These are phyloP conservation scores for Macaranga tanarius DNA, from an alignment of 441 rosid genomes.

Conservation along the genomic window DNA sequence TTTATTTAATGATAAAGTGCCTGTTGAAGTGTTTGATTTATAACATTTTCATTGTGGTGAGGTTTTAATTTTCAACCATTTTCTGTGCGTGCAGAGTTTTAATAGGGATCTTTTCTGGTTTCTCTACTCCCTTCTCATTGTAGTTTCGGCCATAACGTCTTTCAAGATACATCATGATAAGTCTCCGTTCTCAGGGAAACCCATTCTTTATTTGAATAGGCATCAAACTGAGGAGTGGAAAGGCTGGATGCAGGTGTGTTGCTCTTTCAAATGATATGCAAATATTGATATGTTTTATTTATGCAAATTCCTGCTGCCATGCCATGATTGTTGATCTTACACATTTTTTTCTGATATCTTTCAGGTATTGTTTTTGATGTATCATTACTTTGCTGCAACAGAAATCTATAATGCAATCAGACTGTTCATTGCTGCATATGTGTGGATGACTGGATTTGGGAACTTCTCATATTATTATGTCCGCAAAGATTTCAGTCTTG, in stretches of 20 bases:
- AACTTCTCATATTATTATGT: constrained; percentile 97
- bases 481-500: constrained; percentile 91
- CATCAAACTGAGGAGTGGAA: constrained; percentile 99
- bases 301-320: constrained; percentile 4
- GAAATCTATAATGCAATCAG: constrained; percentile 97
- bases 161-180: constrained; percentile 80
- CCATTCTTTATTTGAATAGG: constrained; percentile 82
- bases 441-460: constrained; percentile 99
- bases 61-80: neutral
- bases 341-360: constrained; percentile 27
- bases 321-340: constrained; percentile 14
- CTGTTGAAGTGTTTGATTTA: neutral
- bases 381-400: constrained; percentile 97
- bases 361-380: constrained; percentile 93
- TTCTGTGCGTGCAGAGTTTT: constrained; percentile 66
- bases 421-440: constrained; percentile 94
- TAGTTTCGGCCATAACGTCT: constrained; percentile 84
- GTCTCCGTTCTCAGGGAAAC: constrained; percentile 82
- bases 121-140: constrained; percentile 89
- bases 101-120: constrained; percentile 91
- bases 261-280: constrained; percentile 18
- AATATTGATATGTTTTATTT: neutral
- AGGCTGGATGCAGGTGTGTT: constrained; percentile 99
- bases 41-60: constrained; percentile 19
- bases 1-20: no score